Evolutionary conservation across 2,329 filamentous ascomycete species (phyloP), one percentile per base, ranked within the genome.

Genomic region (Aspergillus sp.): DNA sequence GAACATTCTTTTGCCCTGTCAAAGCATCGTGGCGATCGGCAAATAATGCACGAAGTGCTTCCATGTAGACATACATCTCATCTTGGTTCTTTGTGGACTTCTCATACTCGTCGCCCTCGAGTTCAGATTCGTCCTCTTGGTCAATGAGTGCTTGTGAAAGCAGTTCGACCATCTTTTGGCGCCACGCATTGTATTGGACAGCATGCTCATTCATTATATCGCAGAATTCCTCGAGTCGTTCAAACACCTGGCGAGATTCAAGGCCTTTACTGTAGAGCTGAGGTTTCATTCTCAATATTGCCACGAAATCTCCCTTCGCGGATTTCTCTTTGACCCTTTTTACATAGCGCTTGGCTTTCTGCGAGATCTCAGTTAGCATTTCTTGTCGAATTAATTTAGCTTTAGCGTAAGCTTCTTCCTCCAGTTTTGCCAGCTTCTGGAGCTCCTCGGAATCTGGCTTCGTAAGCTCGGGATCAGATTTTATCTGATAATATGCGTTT

Each of bases 101-200:
- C 64, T 91, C 89, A 61, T 96, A 95, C 71, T 98, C 95, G 58
- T 97, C 89, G 22, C 95, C 95, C 11, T 91, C 93, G 2, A 86
- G 83, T 57, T 96, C 91, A 9, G 83, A 75, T n/a, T 78, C 79
- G 15, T 86, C 86, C 41, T 96, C 91, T 68, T 95, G 87, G 65
- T 98, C 95, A 17, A 98, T 86, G 2, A 98, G 80, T 0, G 90
- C 86, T 59, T 86, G 83, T 11, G 89, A 76, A 9, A 97, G 80
- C 19, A 93, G 83, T 54, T 89, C 82, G 17, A 91, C 82, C 58
- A 93, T 86, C 42, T 86, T 80, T 57, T 88, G 82, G 42, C 92
- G 86, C 90, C 90, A 96, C 48, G 87, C 82, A 47, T 89, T 83
- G 47, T 96, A 82, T 49, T 89, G 74, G 30, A 83, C 78, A 0